phyloP scores from a whole-genome alignment of 164 flowering plant species.

The Umbilicus rupestris region DNA sequence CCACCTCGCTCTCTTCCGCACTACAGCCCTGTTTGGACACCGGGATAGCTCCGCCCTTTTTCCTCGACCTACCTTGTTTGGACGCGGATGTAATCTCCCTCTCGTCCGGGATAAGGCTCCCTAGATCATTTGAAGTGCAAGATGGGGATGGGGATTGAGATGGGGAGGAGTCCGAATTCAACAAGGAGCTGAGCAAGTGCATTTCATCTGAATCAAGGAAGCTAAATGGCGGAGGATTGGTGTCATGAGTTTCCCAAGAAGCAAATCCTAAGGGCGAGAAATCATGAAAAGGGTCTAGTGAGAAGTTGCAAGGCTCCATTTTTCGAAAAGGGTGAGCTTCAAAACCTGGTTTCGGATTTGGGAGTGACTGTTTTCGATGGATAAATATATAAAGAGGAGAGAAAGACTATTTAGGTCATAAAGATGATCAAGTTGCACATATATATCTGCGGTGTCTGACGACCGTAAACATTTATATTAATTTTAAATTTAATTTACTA shows the following conservation, averaged over 20 bases:
- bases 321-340: background rate
- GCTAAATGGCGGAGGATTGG: background rate
- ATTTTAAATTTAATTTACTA: background rate
- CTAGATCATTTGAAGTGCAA: background rate
- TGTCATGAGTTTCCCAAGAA: background rate
- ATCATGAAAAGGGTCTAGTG: background rate
- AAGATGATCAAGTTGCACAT: background rate
- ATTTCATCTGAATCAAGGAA: conserved; percentile 2
- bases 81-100: conserved; percentile 1
- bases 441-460: background rate
- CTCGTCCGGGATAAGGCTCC: background rate
- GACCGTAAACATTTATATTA: background rate
- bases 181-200: conserved; percentile 5
- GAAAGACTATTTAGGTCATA: background rate
- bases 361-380: background rate
- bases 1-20: background rate
- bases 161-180: background rate
- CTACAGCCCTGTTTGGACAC: background rate
- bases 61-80: background rate
- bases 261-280: background rate
- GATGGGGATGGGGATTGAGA: background rate
- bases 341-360: background rate
- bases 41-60: background rate
- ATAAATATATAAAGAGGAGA: background rate
- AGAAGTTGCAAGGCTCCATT: conserved; percentile 1